Base-by-base conservation (phyloP, 306 rosid genomes). In the Castanea sativa region DNA sequence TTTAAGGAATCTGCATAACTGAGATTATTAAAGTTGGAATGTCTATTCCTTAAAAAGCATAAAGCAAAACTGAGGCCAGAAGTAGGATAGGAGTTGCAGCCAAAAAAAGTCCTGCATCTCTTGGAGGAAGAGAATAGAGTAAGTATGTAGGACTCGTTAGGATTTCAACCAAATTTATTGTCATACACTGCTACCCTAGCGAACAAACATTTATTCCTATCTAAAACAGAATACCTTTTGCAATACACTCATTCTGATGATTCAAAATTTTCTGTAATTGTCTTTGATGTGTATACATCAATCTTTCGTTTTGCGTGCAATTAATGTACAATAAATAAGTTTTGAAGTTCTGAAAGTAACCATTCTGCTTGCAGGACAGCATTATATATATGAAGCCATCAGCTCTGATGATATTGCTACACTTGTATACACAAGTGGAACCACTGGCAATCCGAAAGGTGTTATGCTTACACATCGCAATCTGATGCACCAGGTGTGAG, bases 401-500 rank as follows among this genome's bases (percentile, higher is more conserved):
- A 79, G 81, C 84, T 75, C 85, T 75, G 90, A 92, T 80, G 98
- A 95, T 82, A 75, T 91, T 53, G 99, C 99, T 81, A 89, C 99
- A 49, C 91, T 95, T 75, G 77, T 92, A 20, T 95, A 95, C 86
- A 92, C 99, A 61, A 95, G 99, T 83, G 98, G 98, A 81, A 91
- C 99, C 78, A 91, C 99, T 14, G 99, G 98, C 75, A 92, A 92
- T 81, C 96, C 99, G 0, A 92, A 92, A 82, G 99, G 97, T 57
- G 99, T 95, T 86, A 89, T 90, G 96, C 94, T 95, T 71, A 90
- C 98, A 13, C 99, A 95, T 82, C 85, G 59, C 77, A 95, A 95
- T 88, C 90, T 95, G 85, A 79, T 95, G 84, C 99, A 95, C 84
- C 99, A 95, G 98, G 99, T 92, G 81, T 77, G 87, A 79, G 69